Evolutionary conservation across 1,284 basidiomycete species (phyloP).

Genomic region (Blastosporella zonata): DNA sequence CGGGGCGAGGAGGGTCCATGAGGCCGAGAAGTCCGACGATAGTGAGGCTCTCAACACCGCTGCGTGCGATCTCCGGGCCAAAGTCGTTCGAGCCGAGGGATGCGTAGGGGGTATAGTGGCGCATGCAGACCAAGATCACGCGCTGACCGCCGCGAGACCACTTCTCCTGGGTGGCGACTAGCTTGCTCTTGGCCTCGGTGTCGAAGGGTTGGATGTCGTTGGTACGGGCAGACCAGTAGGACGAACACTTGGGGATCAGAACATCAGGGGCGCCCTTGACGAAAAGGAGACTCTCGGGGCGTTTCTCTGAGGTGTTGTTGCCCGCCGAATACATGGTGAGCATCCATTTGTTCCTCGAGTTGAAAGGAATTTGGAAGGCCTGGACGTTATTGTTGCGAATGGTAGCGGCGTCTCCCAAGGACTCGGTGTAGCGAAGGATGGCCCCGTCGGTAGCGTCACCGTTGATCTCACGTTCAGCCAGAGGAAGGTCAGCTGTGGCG

Average conservation of each 20-base stretch:
- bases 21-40: conserved; percentile 56
- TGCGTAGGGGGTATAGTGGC: conserved; percentile 9
- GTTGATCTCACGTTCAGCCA: conserved; percentile 45
- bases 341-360: conserved; percentile 70
- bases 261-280: conserved; percentile 61
- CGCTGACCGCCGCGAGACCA: conserved; percentile 61
- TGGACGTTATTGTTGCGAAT: conserved; percentile 28
- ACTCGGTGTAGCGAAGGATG: conserved; percentile 56
- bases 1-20: conserved; percentile 53
- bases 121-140: conserved; percentile 46
- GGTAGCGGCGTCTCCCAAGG: conserved; percentile 17
- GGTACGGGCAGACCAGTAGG: conserved; percentile 28
- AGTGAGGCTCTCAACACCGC: conserved; percentile 39
- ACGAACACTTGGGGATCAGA: conserved; percentile 44
- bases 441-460: conserved; percentile 66
- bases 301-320: conserved; percentile 16
- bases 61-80: conserved; percentile 35
- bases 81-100: conserved; percentile 28
- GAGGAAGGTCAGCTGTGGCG: conserved; percentile 34
- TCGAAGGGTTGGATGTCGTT: conserved; percentile 27
- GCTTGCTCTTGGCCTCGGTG: conserved; percentile 27
- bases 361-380: conserved; percentile 51
- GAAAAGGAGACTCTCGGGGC: conserved; percentile 33
- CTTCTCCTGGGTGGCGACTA: conserved; percentile 39
- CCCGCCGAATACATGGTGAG: conserved; percentile 25